A percentile compares a stretch with the other conserved stretches of the same genome.
These are phyloP conservation scores for Aquilaria malaccensis DNA, from an alignment of 345 rosid species.

Conservation along the genomic window DNA sequence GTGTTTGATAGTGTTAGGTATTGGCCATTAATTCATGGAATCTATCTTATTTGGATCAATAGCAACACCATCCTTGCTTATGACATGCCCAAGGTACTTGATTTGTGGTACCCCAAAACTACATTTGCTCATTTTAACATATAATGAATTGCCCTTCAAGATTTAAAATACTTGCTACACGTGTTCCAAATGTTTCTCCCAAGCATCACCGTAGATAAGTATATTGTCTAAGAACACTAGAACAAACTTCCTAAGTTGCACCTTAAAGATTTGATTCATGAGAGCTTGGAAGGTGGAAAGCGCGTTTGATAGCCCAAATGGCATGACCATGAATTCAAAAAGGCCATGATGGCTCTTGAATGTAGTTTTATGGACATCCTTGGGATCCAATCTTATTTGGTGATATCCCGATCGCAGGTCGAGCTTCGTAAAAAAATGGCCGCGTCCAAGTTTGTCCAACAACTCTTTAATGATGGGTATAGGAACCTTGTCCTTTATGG, in stretches of 20 bases:
- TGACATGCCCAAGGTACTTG: constrained; percentile 3
- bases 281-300: background rate
- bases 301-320: background rate
- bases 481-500: background rate
- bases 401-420: background rate
- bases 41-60: background rate
- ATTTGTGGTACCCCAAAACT: background rate
- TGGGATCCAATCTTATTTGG: background rate
- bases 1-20: background rate
- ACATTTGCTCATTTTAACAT: background rate
- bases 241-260: background rate
- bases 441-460: background rate
- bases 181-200: background rate
- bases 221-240: background rate
- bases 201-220: background rate
- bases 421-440: background rate
- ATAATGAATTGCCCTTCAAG: background rate
- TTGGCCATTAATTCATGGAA: background rate
- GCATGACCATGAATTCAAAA: constrained; percentile 1
- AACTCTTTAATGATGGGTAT: background rate
- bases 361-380: background rate
- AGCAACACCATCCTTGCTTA: background rate
- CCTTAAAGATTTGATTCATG: background rate
- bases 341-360: background rate
- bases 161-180: background rate